Evolutionary conservation across 495 filamentous ascomycete genomes (phyloP).

Genomic region (Penicillium argentinense): DNA sequence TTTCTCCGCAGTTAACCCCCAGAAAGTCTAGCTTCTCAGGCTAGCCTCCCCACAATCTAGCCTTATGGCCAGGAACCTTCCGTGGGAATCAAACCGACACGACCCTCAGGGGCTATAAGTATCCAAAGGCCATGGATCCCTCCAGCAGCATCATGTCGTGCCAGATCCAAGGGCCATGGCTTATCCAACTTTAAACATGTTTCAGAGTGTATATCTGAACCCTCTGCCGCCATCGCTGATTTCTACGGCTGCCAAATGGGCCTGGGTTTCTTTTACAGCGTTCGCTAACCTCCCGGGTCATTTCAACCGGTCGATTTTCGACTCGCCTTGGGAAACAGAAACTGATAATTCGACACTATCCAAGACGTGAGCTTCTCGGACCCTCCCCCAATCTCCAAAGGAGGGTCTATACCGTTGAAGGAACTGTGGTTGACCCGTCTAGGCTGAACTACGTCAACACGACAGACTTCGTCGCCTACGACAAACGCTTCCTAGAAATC

Average conservation of each 20-base stretch:
- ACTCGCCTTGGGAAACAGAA: neutral
- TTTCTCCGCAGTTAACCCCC: neutral
- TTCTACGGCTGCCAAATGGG: neutral
- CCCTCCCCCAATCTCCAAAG: neutral
- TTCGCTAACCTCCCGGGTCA: neutral
- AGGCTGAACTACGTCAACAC: slow-evolving; percentile 7
- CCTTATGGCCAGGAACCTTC: too few relatives aligned
- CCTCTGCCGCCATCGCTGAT: neutral
- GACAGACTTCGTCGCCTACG: slow-evolving; percentile 16
- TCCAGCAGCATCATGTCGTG: too few relatives aligned
- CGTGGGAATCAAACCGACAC: too few relatives aligned
- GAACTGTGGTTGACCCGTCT: neutral
- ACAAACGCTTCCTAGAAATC: slow-evolving; percentile 9
- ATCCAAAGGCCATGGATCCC: too few relatives aligned
- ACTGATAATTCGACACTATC: neutral
- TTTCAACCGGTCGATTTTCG: neutral
- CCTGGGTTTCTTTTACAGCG: neutral
- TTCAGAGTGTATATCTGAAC: neutral
- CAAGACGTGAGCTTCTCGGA: neutral
- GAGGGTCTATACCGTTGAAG: neutral
- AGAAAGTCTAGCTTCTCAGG: too few relatives aligned
- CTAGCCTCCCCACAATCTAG: too few relatives aligned
- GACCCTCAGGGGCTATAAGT: too few relatives aligned
- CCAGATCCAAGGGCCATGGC: neutral
- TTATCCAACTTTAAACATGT: neutral